Base-by-base conservation (phyloP, 1,284 basidiomycete genomes). In the Fomitopsis schrenkii region DNA sequence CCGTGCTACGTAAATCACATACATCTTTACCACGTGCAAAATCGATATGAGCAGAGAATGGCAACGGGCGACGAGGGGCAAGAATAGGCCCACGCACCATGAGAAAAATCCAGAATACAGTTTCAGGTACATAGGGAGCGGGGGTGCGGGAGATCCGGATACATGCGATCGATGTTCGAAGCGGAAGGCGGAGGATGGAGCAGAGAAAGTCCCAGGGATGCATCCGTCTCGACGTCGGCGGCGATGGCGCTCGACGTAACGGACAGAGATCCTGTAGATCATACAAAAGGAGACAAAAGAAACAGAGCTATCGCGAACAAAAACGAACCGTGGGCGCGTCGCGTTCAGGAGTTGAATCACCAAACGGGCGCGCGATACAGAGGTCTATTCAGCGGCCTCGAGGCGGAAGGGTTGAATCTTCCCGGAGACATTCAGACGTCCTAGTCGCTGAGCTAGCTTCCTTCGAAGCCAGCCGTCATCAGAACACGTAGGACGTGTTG, bases 401-500 rank as follows among this genome's bases (percentile, higher is more conserved):
- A 35, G 44, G 17, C 8, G 48, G 40, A 55, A 55, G 36, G n/a
- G 40, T 55, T 28, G 40, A 45, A 57, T 14, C 42, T 40, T 46
- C 42, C 30, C 14, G 45, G 41, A 17, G 10, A 15, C 30, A 17
- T 46, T 40, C 35, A 44, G 53, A 36, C 28, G 30, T 28, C 38
- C 46, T 12, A 7, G 30, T 17, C 10, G 48, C 28, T 22, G 53
- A 54, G 28, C 28, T 5, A 6, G 30, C 30, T 33, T 33, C 28
- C 5, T 38, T 52, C 12, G 52, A 22, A 40, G 26, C 45, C 2
- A 35, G 12, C 17, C 38, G 53, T 22, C 26, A 38, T 57, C 46
- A 58, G 30, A 55, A 36, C 53, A 62, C 68, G 64, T 67, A 71
- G 64, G 65, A 66, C 54, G 58, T 59, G 59, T 68, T 58, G 67